Conservation (phyloP, 164 flowering plant genomes). For the Tetracentron sinense region DNA sequence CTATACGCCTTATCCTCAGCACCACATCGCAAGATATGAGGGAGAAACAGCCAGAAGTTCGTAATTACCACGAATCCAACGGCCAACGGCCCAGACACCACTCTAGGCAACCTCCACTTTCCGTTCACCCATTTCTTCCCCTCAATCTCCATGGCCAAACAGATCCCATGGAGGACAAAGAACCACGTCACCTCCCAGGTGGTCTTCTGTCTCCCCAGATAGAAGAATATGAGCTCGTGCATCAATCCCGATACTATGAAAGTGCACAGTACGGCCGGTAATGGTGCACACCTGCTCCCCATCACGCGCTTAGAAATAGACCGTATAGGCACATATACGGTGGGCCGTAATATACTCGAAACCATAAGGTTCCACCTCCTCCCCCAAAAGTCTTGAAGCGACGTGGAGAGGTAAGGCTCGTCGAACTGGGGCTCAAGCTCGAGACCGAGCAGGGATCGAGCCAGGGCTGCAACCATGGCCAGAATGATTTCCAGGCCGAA, state of each 20-base stretch:
- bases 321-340: conserved; percentile 20
- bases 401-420: conserved; percentile 33
- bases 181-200: conserved; percentile 41
- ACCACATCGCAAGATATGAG: too few species aligned
- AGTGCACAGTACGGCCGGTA: conserved; percentile 10
- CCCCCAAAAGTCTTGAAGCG: conserved; percentile 38
- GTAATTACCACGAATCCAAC: conserved; percentile 6
- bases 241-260: too few species aligned
- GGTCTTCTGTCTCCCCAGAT: conserved; percentile 21
- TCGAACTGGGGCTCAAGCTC: conserved; percentile 27
- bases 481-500: neutral
- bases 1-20: too few species aligned
- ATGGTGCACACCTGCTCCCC: conserved; percentile 11
- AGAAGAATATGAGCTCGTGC: conserved; percentile 29
- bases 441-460: conserved; percentile 4
- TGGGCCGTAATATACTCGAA: conserved; percentile 18
- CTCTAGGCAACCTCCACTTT: conserved; percentile 22
- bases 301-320: neutral
- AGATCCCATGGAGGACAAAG: conserved; percentile 33
- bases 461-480: conserved; percentile 6
- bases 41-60: too few species aligned
- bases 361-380: conserved; percentile 35
- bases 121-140: conserved; percentile 13
- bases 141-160: conserved; percentile 23
- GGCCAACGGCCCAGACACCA: conserved; percentile 18